Evolutionary conservation across 179 eudicot species (phyloP).

Genomic region (Corrigiola litoralis): DNA sequence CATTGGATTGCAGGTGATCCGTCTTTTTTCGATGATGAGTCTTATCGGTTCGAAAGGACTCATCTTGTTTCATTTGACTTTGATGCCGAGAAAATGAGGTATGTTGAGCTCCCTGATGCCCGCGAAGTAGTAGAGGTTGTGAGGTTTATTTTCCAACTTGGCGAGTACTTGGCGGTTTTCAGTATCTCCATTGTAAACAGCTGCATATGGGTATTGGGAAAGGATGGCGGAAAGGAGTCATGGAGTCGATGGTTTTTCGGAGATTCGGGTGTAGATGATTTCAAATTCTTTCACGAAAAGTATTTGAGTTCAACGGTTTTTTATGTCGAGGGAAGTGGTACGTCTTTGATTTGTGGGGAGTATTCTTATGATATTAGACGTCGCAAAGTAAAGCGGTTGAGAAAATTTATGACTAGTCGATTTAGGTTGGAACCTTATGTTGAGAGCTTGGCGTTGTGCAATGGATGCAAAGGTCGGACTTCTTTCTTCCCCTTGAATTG

Average conservation of each 20-base stretch:
- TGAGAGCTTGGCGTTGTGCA: slow-evolving; percentile 2
- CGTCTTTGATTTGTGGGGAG: background rate
- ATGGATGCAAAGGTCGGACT: background rate
- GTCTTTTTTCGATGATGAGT: background rate
- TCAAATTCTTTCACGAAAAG: background rate
- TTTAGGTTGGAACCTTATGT: background rate
- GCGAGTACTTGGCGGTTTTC: background rate
- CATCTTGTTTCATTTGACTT: slow-evolving; percentile 9
- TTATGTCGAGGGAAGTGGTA: background rate
- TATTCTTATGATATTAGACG: background rate
- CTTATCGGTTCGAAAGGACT: background rate
- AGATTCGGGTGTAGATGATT: background rate
- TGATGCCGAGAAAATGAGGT: background rate
- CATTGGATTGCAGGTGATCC: background rate
- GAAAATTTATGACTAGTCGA: background rate
- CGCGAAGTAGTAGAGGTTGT: background rate
- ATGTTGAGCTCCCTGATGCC: background rate
- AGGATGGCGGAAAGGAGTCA: too few relatives aligned
- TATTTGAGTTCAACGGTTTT: background rate
- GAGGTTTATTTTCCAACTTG: background rate
- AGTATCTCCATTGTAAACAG: background rate
- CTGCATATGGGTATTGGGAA: slow-evolving; percentile 1
- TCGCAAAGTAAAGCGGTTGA: background rate
- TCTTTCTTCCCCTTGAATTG: background rate
- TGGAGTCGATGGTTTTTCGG: background rate